phyloP scores from a whole-genome alignment of 495 filamentous ascomycete species.

The Cercophora newfieldiana region DNA sequence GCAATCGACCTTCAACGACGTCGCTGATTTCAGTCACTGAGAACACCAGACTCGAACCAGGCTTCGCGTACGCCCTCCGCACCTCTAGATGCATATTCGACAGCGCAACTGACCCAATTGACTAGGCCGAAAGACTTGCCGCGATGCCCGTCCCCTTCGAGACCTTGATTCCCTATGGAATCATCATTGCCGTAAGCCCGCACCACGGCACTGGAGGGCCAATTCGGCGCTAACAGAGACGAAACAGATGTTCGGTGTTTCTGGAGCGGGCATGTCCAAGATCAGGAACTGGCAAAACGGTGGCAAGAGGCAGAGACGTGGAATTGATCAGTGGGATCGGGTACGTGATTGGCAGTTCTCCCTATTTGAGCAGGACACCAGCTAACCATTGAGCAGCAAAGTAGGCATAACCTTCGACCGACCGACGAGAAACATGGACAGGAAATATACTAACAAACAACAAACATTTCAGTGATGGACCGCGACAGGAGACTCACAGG shows the following conservation, averaged over 20 bases:
- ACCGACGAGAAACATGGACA: neutral
- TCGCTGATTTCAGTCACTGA: slow-evolving; percentile 18
- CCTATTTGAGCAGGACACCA: neutral
- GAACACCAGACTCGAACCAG: slow-evolving; percentile 16
- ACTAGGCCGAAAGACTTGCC: slow-evolving; percentile 32
- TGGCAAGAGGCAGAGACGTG: slow-evolving; percentile 80
- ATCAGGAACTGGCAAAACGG: slow-evolving; percentile 81
- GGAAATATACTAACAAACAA: slow-evolving; percentile 28
- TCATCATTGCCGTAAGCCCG: slow-evolving; percentile 76
- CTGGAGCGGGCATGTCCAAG: slow-evolving; percentile 71
- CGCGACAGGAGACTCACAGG: slow-evolving; percentile 90
- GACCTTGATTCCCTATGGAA: slow-evolving; percentile 88
- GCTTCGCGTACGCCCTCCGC: slow-evolving; percentile 26
- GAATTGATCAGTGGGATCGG: slow-evolving; percentile 88
- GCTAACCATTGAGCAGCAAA: slow-evolving; percentile 63
- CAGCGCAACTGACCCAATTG: slow-evolving; percentile 21
- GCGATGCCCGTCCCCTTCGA: slow-evolving; percentile 96
- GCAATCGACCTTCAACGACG: slow-evolving; percentile 13
- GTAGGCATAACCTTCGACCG: slow-evolving; percentile 55
- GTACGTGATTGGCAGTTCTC: slow-evolving; percentile 57
- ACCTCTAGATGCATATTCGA: neutral
- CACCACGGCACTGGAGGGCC: neutral
- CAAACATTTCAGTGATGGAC: slow-evolving; percentile 82
- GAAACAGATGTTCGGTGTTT: slow-evolving; percentile 83
- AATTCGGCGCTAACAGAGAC: neutral